phyloP scores from a whole-genome alignment of 225 moss, liverwort and hornwort species.

The Marchantia polymorpha region DNA sequence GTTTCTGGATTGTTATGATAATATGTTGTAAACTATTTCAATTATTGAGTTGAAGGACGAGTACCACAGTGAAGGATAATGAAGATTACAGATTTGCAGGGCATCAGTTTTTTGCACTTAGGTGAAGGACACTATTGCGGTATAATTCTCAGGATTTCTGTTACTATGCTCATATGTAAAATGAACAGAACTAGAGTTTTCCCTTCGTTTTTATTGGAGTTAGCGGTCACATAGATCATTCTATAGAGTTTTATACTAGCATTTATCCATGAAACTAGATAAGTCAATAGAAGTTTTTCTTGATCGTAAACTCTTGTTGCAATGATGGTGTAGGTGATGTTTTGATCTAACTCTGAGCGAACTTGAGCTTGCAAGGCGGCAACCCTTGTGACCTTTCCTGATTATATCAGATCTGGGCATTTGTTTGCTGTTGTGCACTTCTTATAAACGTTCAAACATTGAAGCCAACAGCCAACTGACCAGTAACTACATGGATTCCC shows the following conservation, averaged over 20 bases:
- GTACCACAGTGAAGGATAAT: neutral
- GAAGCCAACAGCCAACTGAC: constrained; percentile 9
- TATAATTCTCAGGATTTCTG: neutral
- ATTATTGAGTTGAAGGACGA: too few relatives aligned
- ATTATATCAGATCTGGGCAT: neutral
- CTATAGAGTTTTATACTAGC: neutral
- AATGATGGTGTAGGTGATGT: constrained; percentile 6
- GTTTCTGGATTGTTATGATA: neutral
- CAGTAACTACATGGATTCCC: neutral
- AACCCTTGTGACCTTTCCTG: neutral
- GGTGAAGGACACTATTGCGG: too few relatives aligned
- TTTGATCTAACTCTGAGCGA: constrained; percentile 1
- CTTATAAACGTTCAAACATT: neutral
- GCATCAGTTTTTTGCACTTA: neutral
- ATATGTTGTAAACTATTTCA: neutral
- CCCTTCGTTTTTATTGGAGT: neutral
- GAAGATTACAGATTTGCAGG: neutral
- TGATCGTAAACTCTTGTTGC: neutral
- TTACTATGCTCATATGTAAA: neutral
- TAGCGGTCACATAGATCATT: too few relatives aligned
- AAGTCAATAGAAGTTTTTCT: neutral
- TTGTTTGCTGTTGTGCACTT: neutral
- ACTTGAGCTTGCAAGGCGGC: constrained; percentile 1
- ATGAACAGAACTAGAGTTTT: neutral
- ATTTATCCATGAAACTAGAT: neutral